Percentiles rank a stretch among this genome's conserved stretches.
phyloP scores from a whole-genome alignment of 2,329 filamentous ascomycete genomes.

The Sporothrix euskadiensis region DNA sequence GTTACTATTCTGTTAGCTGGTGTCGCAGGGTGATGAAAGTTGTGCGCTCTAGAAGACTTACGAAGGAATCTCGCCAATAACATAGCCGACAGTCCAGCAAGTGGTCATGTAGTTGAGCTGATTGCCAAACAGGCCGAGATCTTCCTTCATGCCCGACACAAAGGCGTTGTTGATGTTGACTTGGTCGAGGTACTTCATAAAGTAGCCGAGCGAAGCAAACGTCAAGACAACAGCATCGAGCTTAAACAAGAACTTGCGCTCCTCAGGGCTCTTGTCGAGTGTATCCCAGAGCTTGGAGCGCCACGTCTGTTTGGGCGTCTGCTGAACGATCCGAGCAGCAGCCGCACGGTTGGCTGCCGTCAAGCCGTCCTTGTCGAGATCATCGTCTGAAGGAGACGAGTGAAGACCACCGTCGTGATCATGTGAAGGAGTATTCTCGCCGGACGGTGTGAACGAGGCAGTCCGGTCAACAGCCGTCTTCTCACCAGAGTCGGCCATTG shows the following conservation, averaged over 20 bases:
- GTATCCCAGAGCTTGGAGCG: constrained; percentile 53
- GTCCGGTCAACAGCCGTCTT: constrained; percentile 12
- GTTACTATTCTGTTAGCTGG: constrained; percentile 33
- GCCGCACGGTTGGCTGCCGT: constrained; percentile 23
- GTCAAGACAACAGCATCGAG: constrained; percentile 41
- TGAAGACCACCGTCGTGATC: neutral
- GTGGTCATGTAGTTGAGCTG: constrained; percentile 42
- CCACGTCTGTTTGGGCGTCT: constrained; percentile 42
- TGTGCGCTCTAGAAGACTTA: constrained; percentile 20
- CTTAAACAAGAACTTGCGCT: constrained; percentile 40
- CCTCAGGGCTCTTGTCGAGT: constrained; percentile 42
- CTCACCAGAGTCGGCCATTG: constrained; percentile 6
- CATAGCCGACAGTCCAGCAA: constrained; percentile 44
- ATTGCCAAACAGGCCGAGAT: constrained; percentile 45
- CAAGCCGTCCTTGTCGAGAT: constrained; percentile 25
- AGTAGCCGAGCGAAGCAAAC: constrained; percentile 46
- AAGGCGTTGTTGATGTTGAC: constrained; percentile 47
- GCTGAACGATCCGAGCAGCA: constrained; percentile 24
- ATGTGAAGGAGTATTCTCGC: neutral
- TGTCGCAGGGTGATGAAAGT: neutral
- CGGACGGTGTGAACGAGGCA: neutral
- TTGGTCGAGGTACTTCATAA: constrained; percentile 49
- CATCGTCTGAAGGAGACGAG: neutral
- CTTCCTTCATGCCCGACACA: constrained; percentile 50
- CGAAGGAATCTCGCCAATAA: constrained; percentile 44